Percentiles rank a stretch among this genome's conserved stretches.
phyloP scores from a whole-genome alignment of 768 basidiomycete species.

The Pseudohyphozyma bogoriensis region DNA sequence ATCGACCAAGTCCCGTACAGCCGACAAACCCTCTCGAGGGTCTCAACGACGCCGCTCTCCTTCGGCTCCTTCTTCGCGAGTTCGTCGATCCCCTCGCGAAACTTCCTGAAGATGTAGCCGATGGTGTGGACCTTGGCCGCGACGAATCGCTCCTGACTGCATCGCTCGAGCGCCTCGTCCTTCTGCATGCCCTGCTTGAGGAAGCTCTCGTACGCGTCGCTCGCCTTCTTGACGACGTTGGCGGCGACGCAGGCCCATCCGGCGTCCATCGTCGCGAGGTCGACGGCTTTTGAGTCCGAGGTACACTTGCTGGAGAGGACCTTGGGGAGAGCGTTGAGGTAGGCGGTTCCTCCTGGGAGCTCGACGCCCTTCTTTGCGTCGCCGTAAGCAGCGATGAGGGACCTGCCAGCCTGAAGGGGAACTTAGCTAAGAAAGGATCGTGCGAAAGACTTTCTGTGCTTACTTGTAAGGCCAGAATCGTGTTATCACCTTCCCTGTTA shows the following conservation, averaged over 20 bases:
- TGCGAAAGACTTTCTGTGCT: too few species aligned
- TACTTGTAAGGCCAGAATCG: too few species aligned
- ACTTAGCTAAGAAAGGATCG: too few species aligned
- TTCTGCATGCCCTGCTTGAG: slow-evolving; percentile 38
- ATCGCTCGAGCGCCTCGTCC: slow-evolving; percentile 42
- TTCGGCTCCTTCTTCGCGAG: slow-evolving; percentile 35
- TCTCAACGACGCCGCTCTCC: slow-evolving; percentile 29
- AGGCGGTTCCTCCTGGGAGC: slow-evolving; percentile 40
- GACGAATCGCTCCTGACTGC: slow-evolving; percentile 41
- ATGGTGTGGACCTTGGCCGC: slow-evolving; percentile 42
- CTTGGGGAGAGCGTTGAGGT: slow-evolving; percentile 36
- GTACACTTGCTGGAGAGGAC: slow-evolving; percentile 36
- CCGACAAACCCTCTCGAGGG: slow-evolving; percentile 37
- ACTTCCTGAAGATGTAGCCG: slow-evolving; percentile 39
- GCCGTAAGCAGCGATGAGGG: slow-evolving; percentile 26
- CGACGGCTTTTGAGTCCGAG: slow-evolving; percentile 29
- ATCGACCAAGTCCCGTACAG: slow-evolving; percentile 42
- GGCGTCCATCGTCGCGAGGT: slow-evolving; percentile 38
- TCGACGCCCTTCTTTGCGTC: slow-evolving; percentile 39
- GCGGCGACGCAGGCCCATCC: slow-evolving; percentile 41
- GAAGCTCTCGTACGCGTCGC: slow-evolving; percentile 36
- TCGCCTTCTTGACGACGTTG: slow-evolving; percentile 41
- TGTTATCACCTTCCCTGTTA: slow-evolving; percentile 44
- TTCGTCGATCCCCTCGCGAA: slow-evolving; percentile 38
- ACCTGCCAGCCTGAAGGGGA: slow-evolving; percentile 32